phyloP scores from a whole-genome alignment of 2,329 filamentous ascomycete genomes.

The Dactylellina drechsleri region DNA sequence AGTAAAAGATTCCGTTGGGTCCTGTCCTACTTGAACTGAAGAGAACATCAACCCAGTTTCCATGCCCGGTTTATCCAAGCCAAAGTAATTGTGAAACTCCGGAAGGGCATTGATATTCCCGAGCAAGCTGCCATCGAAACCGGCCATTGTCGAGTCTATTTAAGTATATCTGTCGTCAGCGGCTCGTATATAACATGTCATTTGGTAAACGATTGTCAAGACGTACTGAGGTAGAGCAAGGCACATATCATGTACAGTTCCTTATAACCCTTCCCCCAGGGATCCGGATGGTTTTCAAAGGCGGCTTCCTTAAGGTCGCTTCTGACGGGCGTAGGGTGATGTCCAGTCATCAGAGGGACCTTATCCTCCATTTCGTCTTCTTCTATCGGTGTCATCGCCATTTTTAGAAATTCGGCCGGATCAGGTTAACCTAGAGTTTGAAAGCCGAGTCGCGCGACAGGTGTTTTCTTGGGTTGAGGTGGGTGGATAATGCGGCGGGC shows the following conservation, averaged over 20 bases:
- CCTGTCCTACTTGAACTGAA: constrained; percentile 39
- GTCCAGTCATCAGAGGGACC: constrained; percentile 43
- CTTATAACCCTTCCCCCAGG: constrained; percentile 54
- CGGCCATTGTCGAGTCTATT: constrained; percentile 66
- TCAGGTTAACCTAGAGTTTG: too few relatives aligned
- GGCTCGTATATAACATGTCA: not conserved
- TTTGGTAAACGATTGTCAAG: not conserved
- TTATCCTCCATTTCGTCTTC: constrained; percentile 54
- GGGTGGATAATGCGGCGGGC: too few relatives aligned
- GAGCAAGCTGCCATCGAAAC: constrained; percentile 69
- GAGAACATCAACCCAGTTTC: constrained; percentile 64
- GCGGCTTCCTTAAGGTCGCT: constrained; percentile 51
- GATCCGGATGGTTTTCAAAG: constrained; percentile 51
- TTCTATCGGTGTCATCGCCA: constrained; percentile 49
- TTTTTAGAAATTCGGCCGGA: not conserved
- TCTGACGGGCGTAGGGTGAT: constrained; percentile 24
- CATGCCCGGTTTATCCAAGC: constrained; percentile 64
- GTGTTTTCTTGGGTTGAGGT: not conserved
- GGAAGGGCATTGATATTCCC: constrained; percentile 68
- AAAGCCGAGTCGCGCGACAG: not conserved
- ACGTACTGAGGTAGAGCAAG: constrained; percentile 47
- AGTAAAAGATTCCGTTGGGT: not conserved
- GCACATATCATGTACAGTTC: constrained; percentile 50
- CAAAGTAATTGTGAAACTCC: constrained; percentile 66
- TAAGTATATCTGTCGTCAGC: not conserved